A percentile compares a stretch with the other conserved stretches of the same genome.
Evolutionary conservation across 108 stramenopile species (phyloP).

Genomic region (Stephanodiscus minutulus): DNA sequence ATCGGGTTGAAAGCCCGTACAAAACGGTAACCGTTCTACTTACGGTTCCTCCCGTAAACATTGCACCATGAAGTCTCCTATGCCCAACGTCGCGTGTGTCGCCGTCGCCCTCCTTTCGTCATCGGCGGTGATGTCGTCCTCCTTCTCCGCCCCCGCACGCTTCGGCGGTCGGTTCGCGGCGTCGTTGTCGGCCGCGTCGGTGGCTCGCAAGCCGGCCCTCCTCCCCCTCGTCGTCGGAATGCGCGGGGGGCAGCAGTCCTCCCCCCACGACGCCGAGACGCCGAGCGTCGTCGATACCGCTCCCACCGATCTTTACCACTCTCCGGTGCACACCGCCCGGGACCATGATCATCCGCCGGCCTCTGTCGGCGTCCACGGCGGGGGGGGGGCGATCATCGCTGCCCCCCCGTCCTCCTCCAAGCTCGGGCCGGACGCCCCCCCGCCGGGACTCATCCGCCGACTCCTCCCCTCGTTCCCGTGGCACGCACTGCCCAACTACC

Average conservation of each 20-base stretch:
- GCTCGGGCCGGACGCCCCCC: not conserved
- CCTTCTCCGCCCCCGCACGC: not conserved
- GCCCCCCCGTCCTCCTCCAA: not conserved
- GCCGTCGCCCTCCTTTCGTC: not conserved
- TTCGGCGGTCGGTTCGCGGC: not conserved
- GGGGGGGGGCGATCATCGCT: not conserved
- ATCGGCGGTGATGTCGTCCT: slow-evolving; percentile 4
- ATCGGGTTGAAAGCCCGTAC: no score
- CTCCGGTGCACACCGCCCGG: not conserved
- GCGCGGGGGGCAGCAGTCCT: not conserved
- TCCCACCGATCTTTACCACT: not conserved
- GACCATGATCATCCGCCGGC: not conserved
- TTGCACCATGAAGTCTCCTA: no score
- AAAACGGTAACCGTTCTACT: no score
- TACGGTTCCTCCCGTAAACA: no score
- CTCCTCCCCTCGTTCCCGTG: slow-evolving; percentile 68
- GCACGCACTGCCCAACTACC: slow-evolving; percentile 69
- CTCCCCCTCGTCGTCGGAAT: not conserved
- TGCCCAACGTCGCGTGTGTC: no score
- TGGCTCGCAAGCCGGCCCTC: not conserved
- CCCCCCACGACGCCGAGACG: not conserved
- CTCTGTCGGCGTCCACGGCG: not conserved
- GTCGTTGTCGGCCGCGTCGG: not conserved
- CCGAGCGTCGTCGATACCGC: not conserved
- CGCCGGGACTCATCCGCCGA: slow-evolving; percentile 62